These are phyloP conservation scores for Aleurites moluccanus DNA, from an alignment of 441 rosid genomes.

Conservation along the genomic window DNA sequence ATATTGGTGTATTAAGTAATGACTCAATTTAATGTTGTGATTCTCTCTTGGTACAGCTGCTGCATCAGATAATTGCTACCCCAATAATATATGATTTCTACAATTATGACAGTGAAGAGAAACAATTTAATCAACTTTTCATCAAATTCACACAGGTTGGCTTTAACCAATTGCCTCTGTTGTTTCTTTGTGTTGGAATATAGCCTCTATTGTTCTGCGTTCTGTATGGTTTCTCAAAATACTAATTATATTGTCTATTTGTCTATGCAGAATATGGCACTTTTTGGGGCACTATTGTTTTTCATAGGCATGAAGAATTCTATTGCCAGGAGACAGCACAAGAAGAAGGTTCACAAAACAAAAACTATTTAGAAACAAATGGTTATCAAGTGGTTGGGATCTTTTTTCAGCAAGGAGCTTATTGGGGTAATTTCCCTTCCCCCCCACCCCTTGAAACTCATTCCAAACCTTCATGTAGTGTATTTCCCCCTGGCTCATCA, in stretches of 20 bases:
- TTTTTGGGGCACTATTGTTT: slow-evolving; percentile 39
- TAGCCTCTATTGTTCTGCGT: neutral
- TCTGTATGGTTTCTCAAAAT: neutral
- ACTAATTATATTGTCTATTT: neutral
- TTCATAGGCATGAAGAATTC: slow-evolving; percentile 46
- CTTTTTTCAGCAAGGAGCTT: neutral
- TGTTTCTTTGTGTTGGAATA: neutral
- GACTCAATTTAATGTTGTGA: neutral
- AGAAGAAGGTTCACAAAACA: slow-evolving; percentile 35
- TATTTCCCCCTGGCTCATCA: no score
- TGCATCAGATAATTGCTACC: slow-evolving; percentile 31
- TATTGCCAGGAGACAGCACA: slow-evolving; percentile 36
- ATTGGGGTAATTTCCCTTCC: neutral
- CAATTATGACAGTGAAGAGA: slow-evolving; percentile 32
- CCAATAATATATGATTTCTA: slow-evolving; percentile 45
- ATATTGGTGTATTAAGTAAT: neutral
- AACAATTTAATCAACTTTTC: slow-evolving; percentile 32
- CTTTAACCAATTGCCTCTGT: neutral
- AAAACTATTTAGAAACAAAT: slow-evolving; percentile 29
- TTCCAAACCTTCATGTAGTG: no score
- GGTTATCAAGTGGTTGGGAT: neutral
- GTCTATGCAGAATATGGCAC: slow-evolving; percentile 36
- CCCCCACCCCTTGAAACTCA: neutral
- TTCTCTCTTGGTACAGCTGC: slow-evolving; percentile 21
- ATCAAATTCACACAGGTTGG: slow-evolving; percentile 40